Evolutionary conservation across 352 stramenopile species (phyloP).

Genomic region (Thraustotheca clavata): DNA sequence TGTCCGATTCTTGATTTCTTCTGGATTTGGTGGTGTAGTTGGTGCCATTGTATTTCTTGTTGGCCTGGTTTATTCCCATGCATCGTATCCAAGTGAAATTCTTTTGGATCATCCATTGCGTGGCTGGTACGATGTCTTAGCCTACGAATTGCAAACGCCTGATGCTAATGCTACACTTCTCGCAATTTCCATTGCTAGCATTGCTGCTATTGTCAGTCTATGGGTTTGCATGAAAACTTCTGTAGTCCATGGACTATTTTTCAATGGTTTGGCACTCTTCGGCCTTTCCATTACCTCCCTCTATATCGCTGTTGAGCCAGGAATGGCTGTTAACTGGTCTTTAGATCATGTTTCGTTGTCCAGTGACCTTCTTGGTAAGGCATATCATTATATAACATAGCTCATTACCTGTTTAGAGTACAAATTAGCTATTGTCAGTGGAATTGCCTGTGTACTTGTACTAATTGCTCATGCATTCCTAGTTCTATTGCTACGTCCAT

Average conservation of each 20-base stretch:
- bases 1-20: background rate
- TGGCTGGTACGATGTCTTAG: slow-evolving; percentile 2
- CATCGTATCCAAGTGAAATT: background rate
- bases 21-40: background rate
- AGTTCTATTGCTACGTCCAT: slow-evolving; percentile 35
- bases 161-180: slow-evolving; percentile 12
- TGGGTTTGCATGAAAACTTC: background rate
- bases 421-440: slow-evolving; percentile 74
- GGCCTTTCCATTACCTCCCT: slow-evolving; percentile 36
- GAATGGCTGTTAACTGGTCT: slow-evolving; percentile 55
- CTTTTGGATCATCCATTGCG: background rate
- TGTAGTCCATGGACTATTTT: slow-evolving; percentile 28
- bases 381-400: background rate
- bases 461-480: slow-evolving; percentile 61
- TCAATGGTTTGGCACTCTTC: slow-evolving; percentile 41
- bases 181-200: background rate
- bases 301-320: slow-evolving; percentile 49
- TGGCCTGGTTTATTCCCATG: slow-evolving; percentile 8
- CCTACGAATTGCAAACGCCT: slow-evolving; percentile 3
- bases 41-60: background rate
- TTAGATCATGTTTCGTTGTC: slow-evolving; percentile 34
- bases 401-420: slow-evolving; percentile 38
- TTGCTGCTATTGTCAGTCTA: background rate
- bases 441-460: slow-evolving; percentile 43
- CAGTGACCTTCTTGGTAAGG: slow-evolving; percentile 62